Base-by-base conservation (phyloP, 1,139 yeast genomes). In the Geotrichum reessii region DNA sequence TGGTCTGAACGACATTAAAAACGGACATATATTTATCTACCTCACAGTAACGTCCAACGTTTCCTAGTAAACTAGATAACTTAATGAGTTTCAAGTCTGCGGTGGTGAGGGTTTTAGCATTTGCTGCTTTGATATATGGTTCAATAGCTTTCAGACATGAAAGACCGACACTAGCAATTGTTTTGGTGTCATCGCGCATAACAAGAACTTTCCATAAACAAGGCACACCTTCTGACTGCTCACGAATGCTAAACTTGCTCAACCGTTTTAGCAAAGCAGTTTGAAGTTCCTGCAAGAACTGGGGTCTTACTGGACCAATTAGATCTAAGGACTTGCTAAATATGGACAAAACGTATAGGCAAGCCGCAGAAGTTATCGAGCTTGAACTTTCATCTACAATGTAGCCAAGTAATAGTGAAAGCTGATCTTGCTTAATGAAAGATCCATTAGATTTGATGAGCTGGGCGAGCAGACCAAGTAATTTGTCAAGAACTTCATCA, bases 171-270 rank as follows among this genome's bases (percentile, higher is more conserved):
- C 78, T 82, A 0, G 83, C 81, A 9, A 87, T 66, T 62, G 81
- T 81, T 0, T 69, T 61, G 0, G 80, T 77, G 61, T 81, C 82
- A 1, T 76, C 74, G 49, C 76, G 75, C 64, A 79, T 71, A 11
- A 65, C 69, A 4, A 87, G 76, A 1, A 87, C 73, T 9, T 71
- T 71, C 86, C 90, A 83, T 5, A 82, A 72, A 59, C 88, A 78
- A 1, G 91, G 88, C 67, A 87, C 78, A 0, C 91, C 95, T 64
- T 84, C 84, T 28, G 81, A 82, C 14, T 88, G 70, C 64, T 87
- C 92, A 59, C 71, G 75, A 0, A 78, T 76, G 57, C 78, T 79
- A 68, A 85, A 79, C 62, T 80, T 85, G 1, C 91, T 84, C 51
- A 89, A 69, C 37, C 81, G 74, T 52, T 75, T 74, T 61, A 87